Evolutionary conservation across 352 stramenopile species (phyloP).

Genomic region (Pythium sp.): DNA sequence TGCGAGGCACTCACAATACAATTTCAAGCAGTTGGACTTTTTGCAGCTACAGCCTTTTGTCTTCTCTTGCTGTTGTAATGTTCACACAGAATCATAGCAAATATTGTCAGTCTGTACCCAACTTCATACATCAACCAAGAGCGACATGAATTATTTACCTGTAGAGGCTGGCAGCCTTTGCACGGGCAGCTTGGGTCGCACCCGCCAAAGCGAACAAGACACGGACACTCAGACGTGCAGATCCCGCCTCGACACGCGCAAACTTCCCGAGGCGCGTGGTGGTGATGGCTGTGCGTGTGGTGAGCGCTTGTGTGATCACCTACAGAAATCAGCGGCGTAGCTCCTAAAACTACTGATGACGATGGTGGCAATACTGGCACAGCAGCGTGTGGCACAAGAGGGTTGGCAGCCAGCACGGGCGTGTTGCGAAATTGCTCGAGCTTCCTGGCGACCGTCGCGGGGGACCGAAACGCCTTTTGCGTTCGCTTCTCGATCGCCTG

Average conservation of each 20-base stretch:
- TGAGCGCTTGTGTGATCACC: neutral
- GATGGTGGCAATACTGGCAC: neutral
- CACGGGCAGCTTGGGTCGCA: constrained; percentile 38
- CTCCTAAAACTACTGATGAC: neutral
- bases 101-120: neutral
- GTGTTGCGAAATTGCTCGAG: constrained; percentile 21
- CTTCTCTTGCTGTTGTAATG: constrained; percentile 30
- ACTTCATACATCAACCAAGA: neutral
- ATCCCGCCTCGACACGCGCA: constrained; percentile 41
- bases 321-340: neutral
- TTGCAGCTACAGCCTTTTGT: constrained; percentile 93
- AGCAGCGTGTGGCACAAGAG: neutral
- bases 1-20: constrained; percentile 88
- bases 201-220: constrained; percentile 34
- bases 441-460: constrained; percentile 23
- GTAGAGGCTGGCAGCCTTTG: constrained; percentile 37
- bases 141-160: constrained; percentile 6
- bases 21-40: constrained; percentile 96
- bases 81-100: neutral
- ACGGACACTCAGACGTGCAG: constrained; percentile 44
- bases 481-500: constrained; percentile 51
- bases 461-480: constrained; percentile 45
- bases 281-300: constrained; percentile 5
- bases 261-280: constrained; percentile 13
- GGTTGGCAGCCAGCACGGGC: neutral